Evolutionary conservation across 2,329 filamentous ascomycete species (phyloP), one percentile per base, ranked within the genome.

Genomic region (Colletotrichum acutatum): DNA sequence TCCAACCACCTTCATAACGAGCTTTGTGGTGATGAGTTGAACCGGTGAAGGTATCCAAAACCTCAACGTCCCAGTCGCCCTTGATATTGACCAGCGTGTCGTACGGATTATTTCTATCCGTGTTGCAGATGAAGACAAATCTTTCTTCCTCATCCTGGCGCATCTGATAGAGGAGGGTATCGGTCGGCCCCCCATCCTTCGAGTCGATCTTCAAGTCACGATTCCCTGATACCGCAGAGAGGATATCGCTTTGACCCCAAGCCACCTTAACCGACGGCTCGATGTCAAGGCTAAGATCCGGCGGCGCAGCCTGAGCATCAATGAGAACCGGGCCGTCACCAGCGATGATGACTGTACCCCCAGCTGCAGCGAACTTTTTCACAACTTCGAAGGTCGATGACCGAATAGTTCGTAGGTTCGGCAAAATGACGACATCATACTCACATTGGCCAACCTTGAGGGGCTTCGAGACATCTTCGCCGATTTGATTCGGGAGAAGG

Each of bases 71-170:
- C 79, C 79, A 81, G 8, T 49, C 26, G 1, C 79, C 79, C 24
- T 76, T 77, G 26, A 81, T 63, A 5, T 74, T 63, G 1, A 81
- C 69, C 5, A 54, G 66, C n/a, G 77, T 77, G 24, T 76, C 68
- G 7, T 75, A 61, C 0, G 76, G 65, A 2, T 71, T 74, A 12
- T 63, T 75, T 3, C 78, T 76, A 42, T 81, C 77, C 14, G 76
- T 79, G 32, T 81, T 81, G 72, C 79, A 80, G 64, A 80, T 76
- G 62, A 81, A 81, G 2, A 80, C 66, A 49, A 78, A 81, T 8
- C 76, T 75, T 12, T 78, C 72, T 11, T 78, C 74, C 4, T 64
- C 76, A 30, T 81, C 80, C 30, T 80, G 70, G 12, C 80, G 76
- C 74, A 81, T 78, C 53, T 81, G 79, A 62, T 81, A 78, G 1